Evolutionary conservation across 2,329 filamentous ascomycete species (phyloP), one percentile per base, ranked within the genome.

Genomic region (Hypocreales sp.): DNA sequence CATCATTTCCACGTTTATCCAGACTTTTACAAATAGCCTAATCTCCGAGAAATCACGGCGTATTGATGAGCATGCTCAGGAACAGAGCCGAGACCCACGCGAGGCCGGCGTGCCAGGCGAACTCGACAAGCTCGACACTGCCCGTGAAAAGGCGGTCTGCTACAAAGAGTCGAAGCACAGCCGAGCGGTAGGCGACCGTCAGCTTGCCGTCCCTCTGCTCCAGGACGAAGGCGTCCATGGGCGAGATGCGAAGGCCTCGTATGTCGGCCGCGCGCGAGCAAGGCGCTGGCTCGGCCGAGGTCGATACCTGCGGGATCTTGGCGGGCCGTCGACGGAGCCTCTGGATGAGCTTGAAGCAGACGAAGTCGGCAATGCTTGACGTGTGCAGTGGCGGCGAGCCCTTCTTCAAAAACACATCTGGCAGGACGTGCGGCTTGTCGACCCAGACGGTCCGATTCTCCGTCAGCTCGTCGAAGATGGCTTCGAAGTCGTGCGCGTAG

Each of bases 401-500:
- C 23, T 47, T 56, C 37, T 58, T 59, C 22, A 61, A 37, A 16
- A 62, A 53, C 7, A 62, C 39, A 18, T 51, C 50, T 12, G 55
- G 53, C 8, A 79, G 47, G 2, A 69, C 38, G 9, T 67, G 55
- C 1, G 66, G 63, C 9, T 58, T 58, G 5, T 71, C 68, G 8
- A 75, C 48, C 51, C 57, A 64, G 7, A 76, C 44, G 0, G 72
- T 79, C 21, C 57, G 52, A 35, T 62, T 75, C 31, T 72, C 69
- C 24, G 64, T 46, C 41, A 68, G 43, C 41, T 79, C 72, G 32
- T 61, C 60, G 30, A 72, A 67, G 17, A 79, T 53, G 1, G 69
- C 72, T 37, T 76, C 68, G 12, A 68, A 58, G 14, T 69, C 66
- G 40, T 75, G 60, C 0, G 65, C 56, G 40, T 80, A 79, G 35